Evolutionary conservation across 176 grass and related monocot genomes (phyloP).

Genomic region (Carex myosuroides): DNA sequence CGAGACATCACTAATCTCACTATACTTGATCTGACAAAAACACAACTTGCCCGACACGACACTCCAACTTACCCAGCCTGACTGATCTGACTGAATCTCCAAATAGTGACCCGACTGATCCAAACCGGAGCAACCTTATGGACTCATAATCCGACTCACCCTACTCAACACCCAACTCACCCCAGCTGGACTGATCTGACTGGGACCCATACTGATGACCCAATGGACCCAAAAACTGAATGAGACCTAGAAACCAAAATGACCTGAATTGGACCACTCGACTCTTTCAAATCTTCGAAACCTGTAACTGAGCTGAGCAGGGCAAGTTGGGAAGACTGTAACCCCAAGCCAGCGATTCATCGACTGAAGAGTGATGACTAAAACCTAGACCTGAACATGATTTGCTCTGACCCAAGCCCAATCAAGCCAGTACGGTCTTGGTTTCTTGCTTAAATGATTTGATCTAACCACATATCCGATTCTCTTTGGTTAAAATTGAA

Average conservation of each 20-base stretch:
- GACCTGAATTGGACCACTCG: background rate
- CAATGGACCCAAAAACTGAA: no score
- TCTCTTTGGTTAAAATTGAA: background rate
- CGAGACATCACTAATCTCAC: no score
- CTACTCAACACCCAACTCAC: background rate
- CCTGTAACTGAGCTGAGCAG: background rate
- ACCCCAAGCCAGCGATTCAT: background rate
- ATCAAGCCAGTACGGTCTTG: background rate
- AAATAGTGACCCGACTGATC: background rate
- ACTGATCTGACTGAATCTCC: background rate
- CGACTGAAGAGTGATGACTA: background rate
- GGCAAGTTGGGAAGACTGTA: background rate
- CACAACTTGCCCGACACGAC: background rate
- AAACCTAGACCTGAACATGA: background rate
- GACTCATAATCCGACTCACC: slow-evolving; percentile 3
- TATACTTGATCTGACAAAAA: background rate
- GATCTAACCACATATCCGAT: background rate
- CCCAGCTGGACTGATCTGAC: background rate
- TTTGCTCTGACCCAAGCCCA: background rate
- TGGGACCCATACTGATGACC: background rate
- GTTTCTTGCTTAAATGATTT: background rate
- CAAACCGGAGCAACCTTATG: background rate
- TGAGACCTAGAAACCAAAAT: background rate
- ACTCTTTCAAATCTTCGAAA: background rate
- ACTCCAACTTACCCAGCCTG: background rate